A percentile compares a stretch with the other conserved stretches of the same genome.
These are phyloP conservation scores for Daedaleopsis sinensis DNA, from an alignment of 768 basidiomycete genomes.

Conservation along the genomic window DNA sequence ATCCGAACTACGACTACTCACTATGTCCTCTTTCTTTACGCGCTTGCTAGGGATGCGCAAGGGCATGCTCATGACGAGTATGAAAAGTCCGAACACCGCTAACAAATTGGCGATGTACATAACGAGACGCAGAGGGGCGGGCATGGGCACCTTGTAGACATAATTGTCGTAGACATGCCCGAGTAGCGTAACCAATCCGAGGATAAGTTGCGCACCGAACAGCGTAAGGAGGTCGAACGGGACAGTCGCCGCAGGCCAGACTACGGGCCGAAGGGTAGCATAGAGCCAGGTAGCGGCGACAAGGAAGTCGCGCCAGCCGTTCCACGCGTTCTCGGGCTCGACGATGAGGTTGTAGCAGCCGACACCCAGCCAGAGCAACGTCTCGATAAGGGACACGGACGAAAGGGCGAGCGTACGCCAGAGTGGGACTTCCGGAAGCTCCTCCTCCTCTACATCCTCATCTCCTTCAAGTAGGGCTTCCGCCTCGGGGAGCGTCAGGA, in stretches of 20 bases:
- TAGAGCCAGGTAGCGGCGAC: constrained; percentile 68
- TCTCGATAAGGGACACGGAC: constrained; percentile 56
- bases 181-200: constrained; percentile 52
- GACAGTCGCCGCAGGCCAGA: constrained; percentile 55
- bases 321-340: constrained; percentile 35
- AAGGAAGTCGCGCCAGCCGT: constrained; percentile 45
- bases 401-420: constrained; percentile 66
- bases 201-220: constrained; percentile 52
- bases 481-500: constrained; percentile 32
- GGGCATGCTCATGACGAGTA: constrained; percentile 62
- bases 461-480: constrained; percentile 26
- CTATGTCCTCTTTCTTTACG: constrained; percentile 61
- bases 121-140: constrained; percentile 31
- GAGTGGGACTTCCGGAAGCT: constrained; percentile 39
- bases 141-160: constrained; percentile 47
- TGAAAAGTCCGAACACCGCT: constrained; percentile 45
- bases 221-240: constrained; percentile 67
- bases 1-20: constrained; percentile 43
- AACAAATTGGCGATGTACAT: constrained; percentile 45
- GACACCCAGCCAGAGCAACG: constrained; percentile 59
- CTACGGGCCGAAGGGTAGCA: constrained; percentile 56
- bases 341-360: constrained; percentile 56
- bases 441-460: constrained; percentile 1
- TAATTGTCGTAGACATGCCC: constrained; percentile 55
- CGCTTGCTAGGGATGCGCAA: constrained; percentile 59